These are phyloP conservation scores for Vigna radiata DNA, from an alignment of 306 rosid species.

Conservation along the genomic window DNA sequence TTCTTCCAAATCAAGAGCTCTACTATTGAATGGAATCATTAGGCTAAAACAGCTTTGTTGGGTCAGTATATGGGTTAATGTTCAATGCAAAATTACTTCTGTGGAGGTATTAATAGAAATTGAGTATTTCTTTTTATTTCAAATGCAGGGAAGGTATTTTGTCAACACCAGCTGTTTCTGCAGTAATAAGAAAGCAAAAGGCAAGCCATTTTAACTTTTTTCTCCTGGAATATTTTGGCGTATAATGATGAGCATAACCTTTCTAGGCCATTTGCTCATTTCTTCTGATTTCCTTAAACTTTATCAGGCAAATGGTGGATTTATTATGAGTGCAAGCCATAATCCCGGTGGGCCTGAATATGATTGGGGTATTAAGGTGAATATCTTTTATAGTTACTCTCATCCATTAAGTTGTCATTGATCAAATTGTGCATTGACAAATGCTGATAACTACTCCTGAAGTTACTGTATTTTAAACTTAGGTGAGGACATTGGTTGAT, in stretches of 20 bases:
- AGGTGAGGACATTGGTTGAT: slow-evolving; percentile 7
- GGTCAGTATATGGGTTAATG: slow-evolving; percentile 17
- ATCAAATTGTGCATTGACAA: slow-evolving; percentile 30
- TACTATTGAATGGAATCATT: slow-evolving; percentile 4
- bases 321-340: slow-evolving; percentile 99
- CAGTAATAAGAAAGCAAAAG: slow-evolving; percentile 91
- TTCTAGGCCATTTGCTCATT: slow-evolving; percentile 25
- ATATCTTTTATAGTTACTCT: slow-evolving; percentile 27
- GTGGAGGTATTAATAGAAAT: slow-evolving; percentile 25
- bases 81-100: slow-evolving; percentile 26
- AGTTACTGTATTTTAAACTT: slow-evolving; percentile 12
- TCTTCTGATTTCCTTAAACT: slow-evolving; percentile 35
- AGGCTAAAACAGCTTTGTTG: slow-evolving; percentile 19
- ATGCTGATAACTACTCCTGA: slow-evolving; percentile 8
- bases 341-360: slow-evolving; percentile 99
- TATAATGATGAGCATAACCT: slow-evolving; percentile 22
- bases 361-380: slow-evolving; percentile 99
- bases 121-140: slow-evolving; percentile 30
- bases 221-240: slow-evolving; percentile 36
- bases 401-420: slow-evolving; percentile 24
- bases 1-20: slow-evolving; percentile 33
- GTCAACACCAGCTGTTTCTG: slow-evolving; percentile 98
- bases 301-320: slow-evolving; percentile 94
- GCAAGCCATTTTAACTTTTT: slow-evolving; percentile 51
- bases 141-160: slow-evolving; percentile 83